Percentiles rank a stretch among this genome's conserved stretches.
These are phyloP conservation scores for Trichomonas vaginalis DNA, from an alignment of 208 protist species.

Conservation along the genomic window DNA sequence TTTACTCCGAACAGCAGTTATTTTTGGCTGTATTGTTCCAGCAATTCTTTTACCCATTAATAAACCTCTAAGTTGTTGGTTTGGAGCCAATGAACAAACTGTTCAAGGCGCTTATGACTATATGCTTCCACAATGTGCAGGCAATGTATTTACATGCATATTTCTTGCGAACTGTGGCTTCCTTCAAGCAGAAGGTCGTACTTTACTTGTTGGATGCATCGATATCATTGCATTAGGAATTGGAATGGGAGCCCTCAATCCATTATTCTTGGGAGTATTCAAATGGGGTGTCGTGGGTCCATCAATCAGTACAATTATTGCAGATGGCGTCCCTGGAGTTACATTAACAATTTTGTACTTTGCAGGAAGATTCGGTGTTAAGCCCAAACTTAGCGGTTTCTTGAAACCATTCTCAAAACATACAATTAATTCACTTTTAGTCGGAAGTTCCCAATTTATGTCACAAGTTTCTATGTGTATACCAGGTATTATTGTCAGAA, in stretches of 20 bases:
- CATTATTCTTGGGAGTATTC: neutral
- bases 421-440: neutral
- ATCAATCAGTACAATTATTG: neutral
- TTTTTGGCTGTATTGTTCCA: neutral
- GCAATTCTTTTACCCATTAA: neutral
- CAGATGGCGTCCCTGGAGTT: neutral
- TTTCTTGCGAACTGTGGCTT: neutral
- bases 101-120: neutral
- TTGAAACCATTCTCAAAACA: neutral
- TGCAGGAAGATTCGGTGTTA: neutral
- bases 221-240: neutral
- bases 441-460: neutral
- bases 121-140: neutral
- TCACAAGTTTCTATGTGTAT: neutral
- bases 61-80: neutral
- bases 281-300: neutral
- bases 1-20: neutral
- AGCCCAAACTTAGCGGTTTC: neutral
- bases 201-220: neutral
- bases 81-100: neutral
- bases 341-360: neutral
- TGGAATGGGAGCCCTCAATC: neutral
- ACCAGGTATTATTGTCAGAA: neutral
- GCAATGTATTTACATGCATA: neutral
- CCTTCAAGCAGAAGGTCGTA: neutral